Percentiles rank a stretch among this genome's conserved stretches.
Evolutionary conservation across 2,329 filamentous ascomycete species (phyloP).

Genomic region (Clarireedia hainanense): DNA sequence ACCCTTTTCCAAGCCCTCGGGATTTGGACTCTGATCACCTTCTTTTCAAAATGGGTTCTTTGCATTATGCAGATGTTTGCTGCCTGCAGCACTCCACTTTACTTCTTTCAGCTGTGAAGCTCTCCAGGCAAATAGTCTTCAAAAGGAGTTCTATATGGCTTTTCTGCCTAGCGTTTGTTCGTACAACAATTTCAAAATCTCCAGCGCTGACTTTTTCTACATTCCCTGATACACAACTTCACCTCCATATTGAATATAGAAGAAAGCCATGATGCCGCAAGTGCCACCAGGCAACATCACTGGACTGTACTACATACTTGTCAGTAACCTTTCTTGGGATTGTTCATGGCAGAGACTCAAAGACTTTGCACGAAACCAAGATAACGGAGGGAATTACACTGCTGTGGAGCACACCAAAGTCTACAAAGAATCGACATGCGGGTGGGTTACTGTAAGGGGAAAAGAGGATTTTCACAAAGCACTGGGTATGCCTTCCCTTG

Average conservation of each 20-base stretch:
- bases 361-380: slow-evolving; percentile 18
- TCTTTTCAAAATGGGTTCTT: no score
- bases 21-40: no score
- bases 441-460: slow-evolving; percentile 20
- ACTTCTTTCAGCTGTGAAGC: no score
- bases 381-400: slow-evolving; percentile 13
- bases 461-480: slow-evolving; percentile 17
- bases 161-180: no score
- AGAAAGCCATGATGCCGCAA: slow-evolving; percentile 5
- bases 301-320: slow-evolving; percentile 11
- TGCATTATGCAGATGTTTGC: no score
- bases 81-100: no score
- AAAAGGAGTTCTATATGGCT: no score
- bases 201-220: background rate
- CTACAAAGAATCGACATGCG: slow-evolving; percentile 15
- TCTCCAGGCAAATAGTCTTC: no score
- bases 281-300: slow-evolving; percentile 11
- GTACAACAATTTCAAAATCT: background rate
- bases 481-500: background rate
- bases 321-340: slow-evolving; percentile 15
- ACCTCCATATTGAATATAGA: background rate
- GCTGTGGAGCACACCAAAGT: slow-evolving; percentile 22
- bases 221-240: background rate
- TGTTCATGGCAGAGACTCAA: slow-evolving; percentile 23
- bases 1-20: no score